Evolutionary conservation across 306 rosid genomes (phyloP).

Genomic region (Potentilla sterilis): DNA sequence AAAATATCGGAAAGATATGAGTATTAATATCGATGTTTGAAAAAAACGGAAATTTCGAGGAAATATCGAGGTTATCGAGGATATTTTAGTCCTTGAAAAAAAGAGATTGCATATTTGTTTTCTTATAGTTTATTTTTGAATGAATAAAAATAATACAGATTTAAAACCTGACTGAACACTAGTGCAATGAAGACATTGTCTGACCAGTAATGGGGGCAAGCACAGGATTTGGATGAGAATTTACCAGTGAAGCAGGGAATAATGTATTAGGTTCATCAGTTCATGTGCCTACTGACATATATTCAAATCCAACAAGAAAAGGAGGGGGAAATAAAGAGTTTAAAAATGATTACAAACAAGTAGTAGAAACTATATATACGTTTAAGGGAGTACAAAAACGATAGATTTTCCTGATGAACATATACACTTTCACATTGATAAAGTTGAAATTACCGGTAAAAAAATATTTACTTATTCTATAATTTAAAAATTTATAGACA

Average conservation of each 20-base stretch:
- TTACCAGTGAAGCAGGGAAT: not conserved
- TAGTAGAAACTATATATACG: not conserved
- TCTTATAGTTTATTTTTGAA: not conserved
- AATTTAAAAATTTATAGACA: no score
- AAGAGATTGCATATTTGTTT: not conserved
- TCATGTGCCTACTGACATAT: conserved; percentile 6
- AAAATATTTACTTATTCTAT: no score
- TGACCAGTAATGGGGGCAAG: not conserved
- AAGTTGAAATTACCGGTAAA: no score
- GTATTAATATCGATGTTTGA: no score
- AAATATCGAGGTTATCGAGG: no score
- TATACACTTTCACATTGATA: no score
- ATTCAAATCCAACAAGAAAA: not conserved
- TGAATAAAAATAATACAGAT: not conserved
- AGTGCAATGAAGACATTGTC: not conserved
- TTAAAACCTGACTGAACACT: not conserved
- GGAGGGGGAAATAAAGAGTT: not conserved
- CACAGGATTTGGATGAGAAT: not conserved
- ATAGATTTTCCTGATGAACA: no score
- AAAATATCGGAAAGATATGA: no score
- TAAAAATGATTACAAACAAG: not conserved
- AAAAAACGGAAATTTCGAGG: no score
- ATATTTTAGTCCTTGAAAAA: no score
- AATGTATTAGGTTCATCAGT: not conserved
- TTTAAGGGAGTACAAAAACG: no score